Conservation (phyloP, 176 grass and related monocot species). For the Cocos nucifera region DNA sequence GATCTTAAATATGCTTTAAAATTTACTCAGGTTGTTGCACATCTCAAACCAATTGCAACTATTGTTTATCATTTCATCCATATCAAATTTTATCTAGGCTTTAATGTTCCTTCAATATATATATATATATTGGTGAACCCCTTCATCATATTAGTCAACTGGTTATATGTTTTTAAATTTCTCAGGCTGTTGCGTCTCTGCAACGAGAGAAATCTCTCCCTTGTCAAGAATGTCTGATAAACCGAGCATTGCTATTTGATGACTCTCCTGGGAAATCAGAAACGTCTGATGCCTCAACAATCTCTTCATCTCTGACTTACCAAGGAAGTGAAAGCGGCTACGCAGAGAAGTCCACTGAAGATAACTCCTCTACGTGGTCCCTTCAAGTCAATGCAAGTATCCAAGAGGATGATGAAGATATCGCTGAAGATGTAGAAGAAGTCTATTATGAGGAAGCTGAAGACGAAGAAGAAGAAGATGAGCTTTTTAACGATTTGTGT, state of each 20-base stretch:
- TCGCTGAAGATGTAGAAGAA: constrained; percentile 7
- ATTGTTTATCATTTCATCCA: no score
- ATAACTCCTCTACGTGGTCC: constrained; percentile 60
- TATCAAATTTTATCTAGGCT: no score
- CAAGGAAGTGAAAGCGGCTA: constrained; percentile 23
- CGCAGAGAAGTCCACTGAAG: constrained; percentile 23
- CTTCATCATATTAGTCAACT: no score
- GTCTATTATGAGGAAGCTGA: constrained; percentile 2
- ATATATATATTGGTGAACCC: no score
- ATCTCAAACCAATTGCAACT: no score
- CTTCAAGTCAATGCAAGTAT: constrained; percentile 56
- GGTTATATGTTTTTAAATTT: not conserved
- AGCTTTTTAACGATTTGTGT: constrained; percentile 50
- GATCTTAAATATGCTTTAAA: no score
- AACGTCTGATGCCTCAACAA: constrained; percentile 11
- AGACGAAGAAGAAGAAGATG: constrained; percentile 7
- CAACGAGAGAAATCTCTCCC: constrained; percentile 21
- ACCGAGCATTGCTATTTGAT: constrained; percentile 60
- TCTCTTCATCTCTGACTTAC: constrained; percentile 26
- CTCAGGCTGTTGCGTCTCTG: constrained; percentile 21
- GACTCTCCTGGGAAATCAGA: constrained; percentile 62
- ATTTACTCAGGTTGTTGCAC: no score
- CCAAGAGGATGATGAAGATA: constrained; percentile 25
- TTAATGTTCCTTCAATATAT: no score
- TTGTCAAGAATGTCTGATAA: constrained; percentile 23